phyloP scores from a whole-genome alignment of 2,329 filamentous ascomycete genomes.

The Mycosphaerella arachidis region DNA sequence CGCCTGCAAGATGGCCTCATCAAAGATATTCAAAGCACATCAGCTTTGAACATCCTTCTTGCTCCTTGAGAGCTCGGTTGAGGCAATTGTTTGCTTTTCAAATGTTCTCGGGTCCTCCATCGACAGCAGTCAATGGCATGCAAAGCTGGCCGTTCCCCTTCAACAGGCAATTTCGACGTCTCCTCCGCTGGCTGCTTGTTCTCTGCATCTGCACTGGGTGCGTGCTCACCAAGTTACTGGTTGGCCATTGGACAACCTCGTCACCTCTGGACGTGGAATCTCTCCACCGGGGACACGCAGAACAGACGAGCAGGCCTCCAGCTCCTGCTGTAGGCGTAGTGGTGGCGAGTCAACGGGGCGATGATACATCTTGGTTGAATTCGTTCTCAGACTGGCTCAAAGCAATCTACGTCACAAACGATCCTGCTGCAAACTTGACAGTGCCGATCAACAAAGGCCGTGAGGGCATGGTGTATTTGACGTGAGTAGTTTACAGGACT shows the following conservation, averaged over 20 bases:
- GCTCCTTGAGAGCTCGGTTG: not conserved
- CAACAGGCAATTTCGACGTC: not conserved
- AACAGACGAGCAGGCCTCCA: not conserved
- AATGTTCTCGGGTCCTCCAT: not conserved
- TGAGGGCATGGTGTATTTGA: conserved; percentile 49
- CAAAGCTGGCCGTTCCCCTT: not conserved
- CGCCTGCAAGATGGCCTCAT: not conserved
- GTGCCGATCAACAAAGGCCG: conserved; percentile 47
- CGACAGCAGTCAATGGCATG: not conserved
- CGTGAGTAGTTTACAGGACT: conserved; percentile 33
- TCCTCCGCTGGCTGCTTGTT: not conserved
- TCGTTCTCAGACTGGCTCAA: conserved; percentile 38
- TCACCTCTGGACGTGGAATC: not conserved
- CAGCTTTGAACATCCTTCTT: not conserved
- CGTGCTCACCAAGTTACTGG: not conserved
- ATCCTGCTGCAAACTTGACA: conserved; percentile 34
- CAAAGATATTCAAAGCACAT: not conserved
- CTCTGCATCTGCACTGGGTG: not conserved
- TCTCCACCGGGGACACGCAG: not conserved
- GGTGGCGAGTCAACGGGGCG: not conserved
- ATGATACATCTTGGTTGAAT: conserved; percentile 28
- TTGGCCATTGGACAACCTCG: not conserved
- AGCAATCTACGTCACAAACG: conserved; percentile 43
- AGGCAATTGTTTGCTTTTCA: not conserved
- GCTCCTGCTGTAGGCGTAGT: not conserved